Conservation (phyloP, 2,329 filamentous ascomycete species). For the Cadophora luteo-olivacea region DNA sequence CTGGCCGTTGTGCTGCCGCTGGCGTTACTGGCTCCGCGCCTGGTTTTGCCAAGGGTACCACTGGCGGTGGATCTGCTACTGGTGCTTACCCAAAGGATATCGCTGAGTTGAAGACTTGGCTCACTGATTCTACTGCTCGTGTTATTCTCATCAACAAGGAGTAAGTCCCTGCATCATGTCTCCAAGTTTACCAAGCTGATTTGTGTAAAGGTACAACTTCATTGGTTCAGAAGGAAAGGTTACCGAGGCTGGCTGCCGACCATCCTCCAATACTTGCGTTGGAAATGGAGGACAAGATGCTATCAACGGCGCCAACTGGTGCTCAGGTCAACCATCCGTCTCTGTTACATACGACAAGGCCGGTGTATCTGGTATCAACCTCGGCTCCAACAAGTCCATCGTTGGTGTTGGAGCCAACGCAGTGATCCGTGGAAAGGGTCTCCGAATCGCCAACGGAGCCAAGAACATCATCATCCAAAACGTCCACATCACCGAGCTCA, state of each 20-base stretch:
- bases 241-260: conserved; percentile 56
- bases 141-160: conserved; percentile 65
- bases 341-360: conserved; percentile 39
- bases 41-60: conserved; percentile 52
- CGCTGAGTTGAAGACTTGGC: conserved; percentile 63
- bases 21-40: conserved; percentile 29
- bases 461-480: conserved; percentile 41
- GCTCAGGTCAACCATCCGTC: conserved; percentile 19
- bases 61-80: conserved; percentile 63
- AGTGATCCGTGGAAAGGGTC: conserved; percentile 42
- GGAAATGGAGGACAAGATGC: conserved; percentile 53
- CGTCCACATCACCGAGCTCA: conserved; percentile 44
- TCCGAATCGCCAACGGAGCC: conserved; percentile 39
- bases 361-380: conserved; percentile 36
- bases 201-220: conserved; percentile 53
- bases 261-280: conserved; percentile 55
- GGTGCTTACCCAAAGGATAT: conserved; percentile 59
- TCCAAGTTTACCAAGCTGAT: not conserved
- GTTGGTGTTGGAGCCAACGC: conserved; percentile 40
- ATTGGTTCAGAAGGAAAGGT: conserved; percentile 53
- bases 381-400: conserved; percentile 41
- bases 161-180: conserved; percentile 4
- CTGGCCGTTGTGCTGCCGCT: conserved; percentile 11
- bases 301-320: conserved; percentile 57
- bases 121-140: conserved; percentile 58